Evolutionary conservation across 306 rosid genomes (phyloP), one percentile per base, ranked within the genome.

Genomic region (Cicer yamashitae): DNA sequence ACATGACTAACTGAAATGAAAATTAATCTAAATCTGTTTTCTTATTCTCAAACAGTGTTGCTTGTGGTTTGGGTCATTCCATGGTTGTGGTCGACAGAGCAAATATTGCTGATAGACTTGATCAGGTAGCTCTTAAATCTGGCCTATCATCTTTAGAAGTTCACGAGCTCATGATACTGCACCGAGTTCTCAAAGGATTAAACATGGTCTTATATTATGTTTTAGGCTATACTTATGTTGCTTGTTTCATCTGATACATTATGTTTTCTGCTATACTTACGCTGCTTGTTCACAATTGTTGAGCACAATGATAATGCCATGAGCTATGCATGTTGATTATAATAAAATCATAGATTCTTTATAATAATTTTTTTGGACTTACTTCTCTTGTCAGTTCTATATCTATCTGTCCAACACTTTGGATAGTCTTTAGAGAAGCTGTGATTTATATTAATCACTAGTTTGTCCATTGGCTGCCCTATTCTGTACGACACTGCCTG

Each of bases 61-160:
- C 96, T 74, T 92, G 97, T 85, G 97, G 97, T 62, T 40, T 87
- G 86, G 89, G 88, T 52, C 96, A 90, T 80, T 94, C 99, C 47
- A 90, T 94, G 98, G 93, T 89, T 43, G 61, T 94, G 30, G 96
- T 94, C 66, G 98, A 94, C 84, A 88, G 92, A 84, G 80, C 88
- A 76, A 83, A 81, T 86, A 58, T 79, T 76, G 92, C 70, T 22
- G 97, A 92, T 70, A 91, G 87, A 53, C 99, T 92, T 67, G 93
- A 90, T 4, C 96, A 92, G 97, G 99, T 94, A 84, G 62, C 70
- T 79, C 67, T 45, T 68, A 51, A 65, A 38, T 15, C 44, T 50
- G 5, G 47, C 46, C 8, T 20, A 12, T 64, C 52, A 25, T 75
- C 64, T 57, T 57, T 37, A 13, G 52, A 51, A 40, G 46, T 22